Evolutionary conservation across 2,329 filamentous ascomycete species (phyloP).

Genomic region (Fusarium metavorans): DNA sequence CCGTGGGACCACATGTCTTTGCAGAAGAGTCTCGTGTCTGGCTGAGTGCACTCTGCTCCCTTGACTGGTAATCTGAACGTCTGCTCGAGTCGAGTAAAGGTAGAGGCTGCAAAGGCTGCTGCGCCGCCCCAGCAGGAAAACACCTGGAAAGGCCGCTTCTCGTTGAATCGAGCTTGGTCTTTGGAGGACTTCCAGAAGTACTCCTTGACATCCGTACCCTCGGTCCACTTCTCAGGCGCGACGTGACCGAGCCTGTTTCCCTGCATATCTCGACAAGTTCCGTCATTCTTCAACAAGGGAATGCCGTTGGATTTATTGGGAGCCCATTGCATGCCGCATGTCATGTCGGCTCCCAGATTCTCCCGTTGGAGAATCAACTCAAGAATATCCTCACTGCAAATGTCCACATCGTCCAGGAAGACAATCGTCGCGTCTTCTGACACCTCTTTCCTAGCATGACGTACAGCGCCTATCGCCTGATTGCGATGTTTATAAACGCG

Average conservation of each 20-base stretch:
- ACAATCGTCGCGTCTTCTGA: conserved; percentile 55
- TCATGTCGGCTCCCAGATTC: conserved; percentile 63
- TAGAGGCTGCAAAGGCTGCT: conserved; percentile 50
- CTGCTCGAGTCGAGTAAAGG: conserved; percentile 42
- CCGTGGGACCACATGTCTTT: conserved; percentile 67
- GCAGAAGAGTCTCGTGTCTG: conserved; percentile 66
- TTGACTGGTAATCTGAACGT: conserved; percentile 50
- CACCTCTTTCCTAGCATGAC: neutral
- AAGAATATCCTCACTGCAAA: conserved; percentile 66
- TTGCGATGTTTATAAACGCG: neutral
- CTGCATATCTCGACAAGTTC: conserved; percentile 61
- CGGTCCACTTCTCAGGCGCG: conserved; percentile 48
- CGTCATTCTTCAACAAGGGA: neutral
- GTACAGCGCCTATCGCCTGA: neutral
- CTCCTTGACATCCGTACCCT: conserved; percentile 60
- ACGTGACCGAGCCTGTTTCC: conserved; percentile 61
- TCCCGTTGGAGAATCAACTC: conserved; percentile 64
- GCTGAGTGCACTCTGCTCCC: conserved; percentile 61
- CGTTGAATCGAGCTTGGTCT: conserved; percentile 48
- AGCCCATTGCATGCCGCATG: conserved; percentile 62
- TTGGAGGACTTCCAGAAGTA: conserved; percentile 63
- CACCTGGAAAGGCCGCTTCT: conserved; percentile 64
- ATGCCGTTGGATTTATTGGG: neutral
- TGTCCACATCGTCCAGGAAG: conserved; percentile 65
- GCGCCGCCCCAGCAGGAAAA: conserved; percentile 72